Percentiles rank a stretch among this genome's conserved stretches.
phyloP scores from a whole-genome alignment of 805 yeast genomes.

The Saccharomycopsis vini region DNA sequence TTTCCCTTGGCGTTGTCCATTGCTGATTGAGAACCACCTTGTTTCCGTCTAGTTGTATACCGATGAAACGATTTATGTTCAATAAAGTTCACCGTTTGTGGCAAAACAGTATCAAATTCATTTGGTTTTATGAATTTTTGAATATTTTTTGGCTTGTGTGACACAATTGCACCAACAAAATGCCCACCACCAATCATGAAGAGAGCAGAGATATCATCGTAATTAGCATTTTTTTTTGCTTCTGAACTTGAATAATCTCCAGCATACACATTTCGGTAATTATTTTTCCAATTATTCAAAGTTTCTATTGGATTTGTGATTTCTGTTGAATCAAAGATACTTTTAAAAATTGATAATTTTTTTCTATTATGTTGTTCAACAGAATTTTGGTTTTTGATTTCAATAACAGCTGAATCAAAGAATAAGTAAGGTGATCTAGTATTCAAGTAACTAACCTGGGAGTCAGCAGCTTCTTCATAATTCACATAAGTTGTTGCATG shows the following conservation, averaged over 20 bases:
- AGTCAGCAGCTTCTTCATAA: no score
- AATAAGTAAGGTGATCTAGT: slow-evolving; percentile 64
- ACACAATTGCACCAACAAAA: slow-evolving; percentile 89
- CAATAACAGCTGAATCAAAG: slow-evolving; percentile 40
- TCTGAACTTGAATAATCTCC: slow-evolving; percentile 5
- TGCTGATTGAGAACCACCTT: slow-evolving; percentile 95
- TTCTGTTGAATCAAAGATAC: slow-evolving; percentile 39
- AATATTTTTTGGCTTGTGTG: slow-evolving; percentile 52
- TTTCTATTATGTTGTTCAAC: slow-evolving; percentile 28
- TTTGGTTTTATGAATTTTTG: slow-evolving; percentile 45
- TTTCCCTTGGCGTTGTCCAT: slow-evolving; percentile 88
- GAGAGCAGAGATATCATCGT: slow-evolving; percentile 51
- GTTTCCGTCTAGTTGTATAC: slow-evolving; percentile 92
- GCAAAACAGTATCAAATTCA: slow-evolving; percentile 37
- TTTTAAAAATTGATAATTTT: slow-evolving; percentile 61
- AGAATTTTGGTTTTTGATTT: background rate
- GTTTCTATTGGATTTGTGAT: slow-evolving; percentile 41
- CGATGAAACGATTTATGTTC: slow-evolving; percentile 85
- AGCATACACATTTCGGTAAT: slow-evolving; percentile 2
- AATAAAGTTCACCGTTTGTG: slow-evolving; percentile 56
- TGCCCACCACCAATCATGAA: slow-evolving; percentile 98
- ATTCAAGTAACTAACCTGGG: slow-evolving; percentile 34
- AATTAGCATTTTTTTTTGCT: slow-evolving; percentile 3
- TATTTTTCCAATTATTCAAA: slow-evolving; percentile 32
- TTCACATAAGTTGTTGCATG: background rate